Conservation (phyloP, 345 rosid genomes). For the Jatropha curcas region DNA sequence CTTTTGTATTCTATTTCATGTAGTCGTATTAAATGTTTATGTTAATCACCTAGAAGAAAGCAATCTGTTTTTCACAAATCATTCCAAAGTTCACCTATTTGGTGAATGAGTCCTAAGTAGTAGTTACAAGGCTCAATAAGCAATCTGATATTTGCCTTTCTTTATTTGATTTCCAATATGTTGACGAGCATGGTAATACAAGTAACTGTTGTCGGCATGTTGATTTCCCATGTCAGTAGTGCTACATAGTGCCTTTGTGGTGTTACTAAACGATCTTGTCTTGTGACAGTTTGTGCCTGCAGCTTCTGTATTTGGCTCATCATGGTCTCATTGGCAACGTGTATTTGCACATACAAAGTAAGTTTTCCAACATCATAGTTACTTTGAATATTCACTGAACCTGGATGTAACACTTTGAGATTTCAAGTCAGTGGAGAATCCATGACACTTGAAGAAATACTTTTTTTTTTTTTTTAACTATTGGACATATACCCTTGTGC, state of each 20-base stretch:
- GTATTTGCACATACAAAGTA: conserved; percentile 62
- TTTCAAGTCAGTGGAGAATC: neutral
- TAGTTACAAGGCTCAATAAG: neutral
- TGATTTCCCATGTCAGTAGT: neutral
- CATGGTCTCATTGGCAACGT: conserved; percentile 74
- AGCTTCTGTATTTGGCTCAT: conserved; percentile 69
- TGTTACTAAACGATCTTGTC: conserved; percentile 7
- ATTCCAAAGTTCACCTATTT: neutral
- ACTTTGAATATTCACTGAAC: neutral
- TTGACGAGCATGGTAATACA: neutral
- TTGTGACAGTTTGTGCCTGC: conserved; percentile 68
- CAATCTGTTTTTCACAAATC: neutral
- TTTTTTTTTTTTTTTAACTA: neutral
- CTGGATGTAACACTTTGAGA: neutral
- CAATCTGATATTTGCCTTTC: neutral
- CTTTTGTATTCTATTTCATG: conserved; percentile 3
- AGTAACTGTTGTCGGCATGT: neutral
- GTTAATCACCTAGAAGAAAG: neutral
- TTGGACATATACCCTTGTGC: neutral
- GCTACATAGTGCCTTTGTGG: neutral
- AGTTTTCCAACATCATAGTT: conserved; percentile 13
- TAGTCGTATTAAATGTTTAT: neutral
- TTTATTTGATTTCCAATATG: neutral
- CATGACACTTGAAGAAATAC: neutral
- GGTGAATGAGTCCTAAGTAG: neutral